These are phyloP conservation scores for Pythium dissimile DNA, from an alignment of 352 stramenopile species.

Conservation along the genomic window DNA sequence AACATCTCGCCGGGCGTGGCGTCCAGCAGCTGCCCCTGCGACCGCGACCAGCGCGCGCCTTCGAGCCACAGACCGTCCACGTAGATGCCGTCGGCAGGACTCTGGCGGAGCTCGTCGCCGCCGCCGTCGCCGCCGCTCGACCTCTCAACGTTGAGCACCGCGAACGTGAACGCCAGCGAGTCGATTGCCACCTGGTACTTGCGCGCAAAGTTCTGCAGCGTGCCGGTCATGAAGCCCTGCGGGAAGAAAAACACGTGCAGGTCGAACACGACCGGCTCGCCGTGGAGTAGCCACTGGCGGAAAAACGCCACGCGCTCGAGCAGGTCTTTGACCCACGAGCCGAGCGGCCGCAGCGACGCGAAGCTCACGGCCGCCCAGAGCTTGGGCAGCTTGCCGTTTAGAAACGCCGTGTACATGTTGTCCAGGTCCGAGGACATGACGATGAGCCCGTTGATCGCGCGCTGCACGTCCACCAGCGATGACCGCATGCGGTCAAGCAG, in stretches of 20 bases:
- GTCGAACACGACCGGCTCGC: slow-evolving; percentile 89
- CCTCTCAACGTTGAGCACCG: slow-evolving; percentile 67
- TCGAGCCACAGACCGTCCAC: slow-evolving; percentile 88
- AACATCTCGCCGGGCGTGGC: slow-evolving; percentile 92
- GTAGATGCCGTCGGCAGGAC: slow-evolving; percentile 90
- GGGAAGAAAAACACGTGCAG: slow-evolving; percentile 96
- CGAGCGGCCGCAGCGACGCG: slow-evolving; percentile 91
- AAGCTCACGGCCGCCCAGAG: slow-evolving; percentile 90
- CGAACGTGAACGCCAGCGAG: slow-evolving; percentile 90
- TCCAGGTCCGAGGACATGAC: slow-evolving; percentile 96
- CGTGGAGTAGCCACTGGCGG: slow-evolving; percentile 84
- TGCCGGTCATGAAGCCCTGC: slow-evolving; percentile 95
- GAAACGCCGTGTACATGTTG: slow-evolving; percentile 93
- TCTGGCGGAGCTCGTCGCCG: slow-evolving; percentile 46
- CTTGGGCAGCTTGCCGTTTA: slow-evolving; percentile 89
- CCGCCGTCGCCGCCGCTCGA: too few relatives aligned
- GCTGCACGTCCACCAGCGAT: slow-evolving; percentile 80
- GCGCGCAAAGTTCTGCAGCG: slow-evolving; percentile 92
- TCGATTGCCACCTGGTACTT: slow-evolving; percentile 96
- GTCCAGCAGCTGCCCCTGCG: slow-evolving; percentile 67
- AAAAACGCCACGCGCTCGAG: slow-evolving; percentile 90
- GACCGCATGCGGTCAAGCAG: slow-evolving; percentile 80
- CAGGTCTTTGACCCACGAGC: slow-evolving; percentile 91
- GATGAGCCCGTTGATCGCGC: slow-evolving; percentile 83
- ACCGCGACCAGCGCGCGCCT: slow-evolving; percentile 86